Conservation (phyloP, 495 filamentous ascomycete species). For the Monascus purpureus region DNA sequence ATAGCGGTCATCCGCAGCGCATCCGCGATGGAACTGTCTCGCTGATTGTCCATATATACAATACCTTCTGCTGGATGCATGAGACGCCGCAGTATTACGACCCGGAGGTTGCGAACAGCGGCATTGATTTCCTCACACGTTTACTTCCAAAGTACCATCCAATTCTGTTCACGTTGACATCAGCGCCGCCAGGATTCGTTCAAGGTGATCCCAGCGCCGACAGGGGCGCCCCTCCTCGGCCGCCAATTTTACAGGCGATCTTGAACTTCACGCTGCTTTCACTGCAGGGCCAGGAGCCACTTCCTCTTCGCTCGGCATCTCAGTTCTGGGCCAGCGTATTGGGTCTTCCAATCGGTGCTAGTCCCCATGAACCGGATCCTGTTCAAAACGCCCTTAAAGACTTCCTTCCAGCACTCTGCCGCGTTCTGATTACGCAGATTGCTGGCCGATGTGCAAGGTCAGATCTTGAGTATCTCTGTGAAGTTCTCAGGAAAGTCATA, state of each 20-base stretch:
- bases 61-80: slow-evolving; percentile 47
- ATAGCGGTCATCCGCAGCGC: slow-evolving; percentile 43
- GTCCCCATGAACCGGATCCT: slow-evolving; percentile 25
- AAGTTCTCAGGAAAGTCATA: slow-evolving; percentile 66
- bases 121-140: slow-evolving; percentile 56
- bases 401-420: slow-evolving; percentile 44
- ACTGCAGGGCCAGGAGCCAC: slow-evolving; percentile 54
- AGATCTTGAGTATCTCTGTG: slow-evolving; percentile 61
- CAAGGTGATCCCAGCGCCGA: neutral
- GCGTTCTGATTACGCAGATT: slow-evolving; percentile 50
- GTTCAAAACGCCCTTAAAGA: slow-evolving; percentile 41
- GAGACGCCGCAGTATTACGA: slow-evolving; percentile 43
- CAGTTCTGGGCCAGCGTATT: slow-evolving; percentile 61
- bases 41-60: slow-evolving; percentile 50
- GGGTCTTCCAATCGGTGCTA: slow-evolving; percentile 22
- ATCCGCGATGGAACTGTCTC: slow-evolving; percentile 33
- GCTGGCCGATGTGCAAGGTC: slow-evolving; percentile 62
- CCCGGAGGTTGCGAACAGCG: slow-evolving; percentile 65
- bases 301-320: slow-evolving; percentile 67
- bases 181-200: slow-evolving; percentile 6
- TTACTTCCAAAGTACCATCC: slow-evolving; percentile 48
- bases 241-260: slow-evolving; percentile 45
- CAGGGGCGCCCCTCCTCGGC: slow-evolving; percentile 4
- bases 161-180: slow-evolving; percentile 23
- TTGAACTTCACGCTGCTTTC: slow-evolving; percentile 65